These are phyloP conservation scores for Choiromyces venosus DNA, from an alignment of 495 filamentous ascomycete genomes.

Conservation along the genomic window DNA sequence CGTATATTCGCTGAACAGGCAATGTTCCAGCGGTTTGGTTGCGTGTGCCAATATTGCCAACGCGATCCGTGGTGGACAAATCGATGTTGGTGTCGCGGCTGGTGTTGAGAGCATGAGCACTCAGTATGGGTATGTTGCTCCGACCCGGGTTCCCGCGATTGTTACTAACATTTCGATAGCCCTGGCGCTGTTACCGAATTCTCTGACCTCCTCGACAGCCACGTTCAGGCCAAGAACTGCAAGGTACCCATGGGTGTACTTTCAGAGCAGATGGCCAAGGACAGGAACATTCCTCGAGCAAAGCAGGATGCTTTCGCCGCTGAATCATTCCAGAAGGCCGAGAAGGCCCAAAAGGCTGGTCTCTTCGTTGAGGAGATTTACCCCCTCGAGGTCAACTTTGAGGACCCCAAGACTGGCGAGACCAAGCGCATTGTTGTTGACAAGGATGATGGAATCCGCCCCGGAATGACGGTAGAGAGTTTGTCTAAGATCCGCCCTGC, in stretches of 20 bases:
- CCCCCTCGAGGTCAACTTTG: constrained; percentile 73
- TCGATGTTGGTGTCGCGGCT: constrained; percentile 88
- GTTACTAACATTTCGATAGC: constrained; percentile 42
- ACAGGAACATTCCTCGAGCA: constrained; percentile 62
- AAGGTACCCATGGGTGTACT: constrained; percentile 96
- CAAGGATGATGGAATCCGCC: constrained; percentile 80
- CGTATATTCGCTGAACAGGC: constrained; percentile 80
- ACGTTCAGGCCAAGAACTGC: constrained; percentile 84
- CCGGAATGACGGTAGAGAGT: constrained; percentile 78
- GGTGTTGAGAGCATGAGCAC: constrained; percentile 96
- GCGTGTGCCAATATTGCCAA: constrained; percentile 91
- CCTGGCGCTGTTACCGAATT: constrained; percentile 89
- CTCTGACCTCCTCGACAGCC: constrained; percentile 78
- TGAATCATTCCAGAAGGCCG: constrained; percentile 79
- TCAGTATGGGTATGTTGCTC: constrained; percentile 69
- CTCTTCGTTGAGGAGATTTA: constrained; percentile 91
- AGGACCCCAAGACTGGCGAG: constrained; percentile 87
- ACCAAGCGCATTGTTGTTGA: constrained; percentile 75
- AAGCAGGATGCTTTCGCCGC: constrained; percentile 88
- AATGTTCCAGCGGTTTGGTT: constrained; percentile 85
- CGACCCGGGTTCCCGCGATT: neutral
- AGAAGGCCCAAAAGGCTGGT: constrained; percentile 75
- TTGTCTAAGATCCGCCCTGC: constrained; percentile 85
- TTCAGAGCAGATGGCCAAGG: constrained; percentile 91
- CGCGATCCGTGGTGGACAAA: constrained; percentile 80